phyloP scores from a whole-genome alignment of 176 grass and related monocot genomes.

The Poa pratensis region DNA sequence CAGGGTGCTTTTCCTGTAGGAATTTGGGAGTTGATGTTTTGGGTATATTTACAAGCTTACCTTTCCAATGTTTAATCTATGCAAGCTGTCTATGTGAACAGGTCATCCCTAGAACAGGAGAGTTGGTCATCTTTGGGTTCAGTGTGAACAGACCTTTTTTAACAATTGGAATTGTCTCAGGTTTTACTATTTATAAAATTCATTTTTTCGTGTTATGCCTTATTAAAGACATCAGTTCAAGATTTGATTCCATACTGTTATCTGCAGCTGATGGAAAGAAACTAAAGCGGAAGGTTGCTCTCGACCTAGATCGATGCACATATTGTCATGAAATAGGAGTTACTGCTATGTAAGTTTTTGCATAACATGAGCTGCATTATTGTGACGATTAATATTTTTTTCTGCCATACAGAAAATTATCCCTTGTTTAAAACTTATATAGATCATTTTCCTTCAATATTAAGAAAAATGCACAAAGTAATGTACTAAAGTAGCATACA shows the following conservation, averaged over 20 bases:
- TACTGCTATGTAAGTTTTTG: slow-evolving; percentile 30
- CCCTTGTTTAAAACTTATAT: neutral
- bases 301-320: slow-evolving; percentile 18
- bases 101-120: slow-evolving; percentile 40
- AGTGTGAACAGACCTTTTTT: slow-evolving; percentile 15
- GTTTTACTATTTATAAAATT: neutral
- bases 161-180: slow-evolving; percentile 40
- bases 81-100: neutral
- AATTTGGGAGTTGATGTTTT: neutral
- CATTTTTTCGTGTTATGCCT: neutral
- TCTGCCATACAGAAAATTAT: neutral
- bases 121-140: slow-evolving; percentile 35
- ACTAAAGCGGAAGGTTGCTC: slow-evolving; percentile 31
- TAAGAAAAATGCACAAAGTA: neutral
- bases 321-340: slow-evolving; percentile 49
- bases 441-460: neutral
- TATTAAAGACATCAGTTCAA: neutral
- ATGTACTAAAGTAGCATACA: neutral
- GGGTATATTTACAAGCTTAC: neutral
- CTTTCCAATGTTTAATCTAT: neutral
- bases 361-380: neutral
- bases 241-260: neutral
- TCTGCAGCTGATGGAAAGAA: slow-evolving; percentile 34
- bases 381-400: neutral
- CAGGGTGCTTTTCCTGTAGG: neutral